Conservation (phyloP, 2,329 filamentous ascomycete species). For the Cercospora sp. region DNA sequence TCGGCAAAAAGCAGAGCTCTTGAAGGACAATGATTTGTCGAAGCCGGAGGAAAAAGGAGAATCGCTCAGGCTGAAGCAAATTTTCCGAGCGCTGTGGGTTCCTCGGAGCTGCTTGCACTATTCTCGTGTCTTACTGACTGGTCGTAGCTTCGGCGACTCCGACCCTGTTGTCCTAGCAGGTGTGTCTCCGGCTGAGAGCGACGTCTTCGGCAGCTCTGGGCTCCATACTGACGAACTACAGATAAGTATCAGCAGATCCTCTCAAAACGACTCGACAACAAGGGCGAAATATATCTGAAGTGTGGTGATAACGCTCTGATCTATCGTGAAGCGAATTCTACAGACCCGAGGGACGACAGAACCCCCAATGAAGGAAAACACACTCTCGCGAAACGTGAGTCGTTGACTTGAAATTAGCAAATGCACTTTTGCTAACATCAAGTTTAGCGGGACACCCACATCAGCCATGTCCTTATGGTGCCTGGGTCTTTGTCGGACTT, state of each 20-base stretch:
- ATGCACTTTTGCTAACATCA: neutral
- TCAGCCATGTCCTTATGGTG: neutral
- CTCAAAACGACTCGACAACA: neutral
- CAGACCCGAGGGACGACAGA: neutral
- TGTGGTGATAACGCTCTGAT: neutral
- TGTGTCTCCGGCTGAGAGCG: no score
- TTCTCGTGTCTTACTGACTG: no score
- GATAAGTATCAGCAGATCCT: neutral
- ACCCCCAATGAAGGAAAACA: neutral
- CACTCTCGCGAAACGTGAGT: neutral
- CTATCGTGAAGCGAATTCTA: neutral
- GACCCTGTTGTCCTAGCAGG: no score
- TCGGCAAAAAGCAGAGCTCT: no score
- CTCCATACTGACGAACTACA: no score
- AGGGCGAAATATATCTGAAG: neutral
- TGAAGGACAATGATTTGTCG: no score
- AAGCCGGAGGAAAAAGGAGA: no score
- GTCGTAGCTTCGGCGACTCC: no score
- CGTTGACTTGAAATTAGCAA: neutral
- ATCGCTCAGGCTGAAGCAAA: no score
- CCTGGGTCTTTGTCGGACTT: neutral
- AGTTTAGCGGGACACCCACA: neutral
- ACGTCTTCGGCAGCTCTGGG: no score
- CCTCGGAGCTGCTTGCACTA: no score
- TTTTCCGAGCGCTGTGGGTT: no score